Evolutionary conservation across 257 asterid species (phyloP).

Genomic region (Scutellaria galericulata): DNA sequence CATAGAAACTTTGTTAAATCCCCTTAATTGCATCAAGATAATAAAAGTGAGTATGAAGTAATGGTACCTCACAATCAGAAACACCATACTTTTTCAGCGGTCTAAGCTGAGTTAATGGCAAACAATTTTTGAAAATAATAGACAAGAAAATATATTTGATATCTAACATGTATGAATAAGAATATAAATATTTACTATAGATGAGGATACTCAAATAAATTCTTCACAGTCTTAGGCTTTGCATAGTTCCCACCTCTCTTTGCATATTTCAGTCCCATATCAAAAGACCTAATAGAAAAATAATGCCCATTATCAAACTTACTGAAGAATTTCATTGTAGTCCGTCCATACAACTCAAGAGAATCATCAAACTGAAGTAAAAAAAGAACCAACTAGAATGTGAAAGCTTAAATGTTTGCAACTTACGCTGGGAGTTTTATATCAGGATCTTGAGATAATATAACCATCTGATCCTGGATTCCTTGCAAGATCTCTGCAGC

Average conservation of each 20-base stretch:
- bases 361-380: conserved; percentile 8
- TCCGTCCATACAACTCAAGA: conserved; percentile 13
- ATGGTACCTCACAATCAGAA: conserved; percentile 77
- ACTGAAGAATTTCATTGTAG: conserved; percentile 20
- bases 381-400: conserved; percentile 9
- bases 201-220: conserved; percentile 83
- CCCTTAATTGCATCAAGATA: conserved; percentile 20
- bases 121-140: conserved; percentile 39
- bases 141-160: conserved; percentile 5
- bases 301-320: conserved; percentile 25
- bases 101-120: conserved; percentile 66
- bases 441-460: conserved; percentile 76
- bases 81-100: conserved; percentile 78
- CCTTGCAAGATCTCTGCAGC: conserved; percentile 79
- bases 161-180: neutral
- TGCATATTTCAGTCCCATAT: conserved; percentile 75
- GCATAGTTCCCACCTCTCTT: conserved; percentile 57
- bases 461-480: conserved; percentile 78
- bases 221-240: conserved; percentile 62
- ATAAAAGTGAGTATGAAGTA: conserved; percentile 29
- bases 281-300: conserved; percentile 68
- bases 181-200: neutral
- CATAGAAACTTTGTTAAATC: conserved; percentile 33
- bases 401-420: conserved; percentile 30
- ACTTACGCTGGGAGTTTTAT: conserved; percentile 86